These are phyloP conservation scores for Yueomyces sp. DNA, from an alignment of 1,139 yeast genomes.

Conservation along the genomic window DNA sequence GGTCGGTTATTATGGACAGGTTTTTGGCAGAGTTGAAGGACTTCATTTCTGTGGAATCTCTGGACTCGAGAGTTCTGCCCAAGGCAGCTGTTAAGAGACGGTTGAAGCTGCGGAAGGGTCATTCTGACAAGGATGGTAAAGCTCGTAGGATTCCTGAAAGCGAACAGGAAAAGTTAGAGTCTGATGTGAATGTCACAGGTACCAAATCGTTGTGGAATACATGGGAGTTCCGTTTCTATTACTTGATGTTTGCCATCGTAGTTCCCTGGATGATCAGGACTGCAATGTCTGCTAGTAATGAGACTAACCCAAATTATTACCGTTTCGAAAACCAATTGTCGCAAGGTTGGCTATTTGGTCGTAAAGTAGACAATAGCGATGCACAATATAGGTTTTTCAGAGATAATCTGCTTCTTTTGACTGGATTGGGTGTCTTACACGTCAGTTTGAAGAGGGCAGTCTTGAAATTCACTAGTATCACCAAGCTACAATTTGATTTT, in stretches of 20 bases:
- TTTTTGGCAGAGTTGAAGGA: conserved; percentile 6
- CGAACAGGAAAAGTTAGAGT: neutral
- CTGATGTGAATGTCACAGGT: neutral
- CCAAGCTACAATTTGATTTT: conserved; percentile 45
- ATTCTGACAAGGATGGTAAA: neutral
- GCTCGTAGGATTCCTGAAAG: no score
- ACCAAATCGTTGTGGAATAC: conserved; percentile 60
- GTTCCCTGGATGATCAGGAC: conserved; percentile 78
- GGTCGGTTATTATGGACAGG: no score
- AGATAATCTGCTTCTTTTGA: conserved; percentile 55
- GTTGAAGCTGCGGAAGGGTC: conserved; percentile 9
- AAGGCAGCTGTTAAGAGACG: conserved; percentile 35
- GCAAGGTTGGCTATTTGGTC: conserved; percentile 65
- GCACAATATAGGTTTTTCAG: conserved; percentile 80
- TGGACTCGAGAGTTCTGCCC: conserved; percentile 63
- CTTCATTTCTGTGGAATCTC: conserved; percentile 61
- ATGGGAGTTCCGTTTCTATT: conserved; percentile 58
- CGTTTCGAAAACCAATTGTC: conserved; percentile 48
- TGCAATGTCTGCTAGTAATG: conserved; percentile 72
- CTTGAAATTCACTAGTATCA: conserved; percentile 24
- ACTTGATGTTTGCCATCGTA: conserved; percentile 45
- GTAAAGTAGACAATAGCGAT: conserved; percentile 84
- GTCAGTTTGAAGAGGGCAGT: conserved; percentile 32
- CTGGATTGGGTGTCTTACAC: conserved; percentile 44
- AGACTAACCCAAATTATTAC: conserved; percentile 63